Evolutionary conservation across 345 rosid genomes (phyloP), one percentile per base, ranked within the genome.

Genomic region (Citropsis articulata): DNA sequence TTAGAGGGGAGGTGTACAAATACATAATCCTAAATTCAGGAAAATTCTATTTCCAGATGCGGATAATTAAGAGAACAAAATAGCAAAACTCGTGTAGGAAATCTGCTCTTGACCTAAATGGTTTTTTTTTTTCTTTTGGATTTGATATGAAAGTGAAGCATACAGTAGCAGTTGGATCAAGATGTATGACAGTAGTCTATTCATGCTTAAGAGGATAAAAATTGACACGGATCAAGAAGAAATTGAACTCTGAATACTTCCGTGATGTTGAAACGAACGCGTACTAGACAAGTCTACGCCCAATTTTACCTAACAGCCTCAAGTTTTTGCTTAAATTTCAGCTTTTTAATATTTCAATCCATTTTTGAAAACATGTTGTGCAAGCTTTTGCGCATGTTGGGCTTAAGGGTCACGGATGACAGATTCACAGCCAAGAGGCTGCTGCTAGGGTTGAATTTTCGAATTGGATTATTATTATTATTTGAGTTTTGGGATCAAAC

Each of bases 141-240:
- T 56, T 24, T 68, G 57, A 56, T 77, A 57, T 57, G 66, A 77
- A 77, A 36, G 24, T 35, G 73, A 77, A 7, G 50, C 13, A 18
- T 38, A 25, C 24, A 48, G 6, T 22, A 59, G 19, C 55, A 56
- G 31, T 35, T 57, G 60, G 28, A 59, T 24, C 53, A 27, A 28
- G 50, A 81, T 65, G 65, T 18, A 50, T 1, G 22, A 16, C 5
- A 63, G 21, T 62, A 66, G 71, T 77, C 74, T 48, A 77, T 66
- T 75, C 81, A 68, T 77, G 78, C 48, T 72, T 69, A 22, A 63
- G 72, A 82, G 75, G 48, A 56, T 42, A 64, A 63, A 82, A 42
- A 53, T 78, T 64, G 70, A 75, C 60, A 75, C 50, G 68, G 55
- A 10, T 35, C 56, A 61, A 48, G 33, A 70, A 22, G 48, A 60